A percentile compares a stretch with the other conserved stretches of the same genome.
Conservation (phyloP, 768 basidiomycete genomes). For the Imleria badia region DNA sequence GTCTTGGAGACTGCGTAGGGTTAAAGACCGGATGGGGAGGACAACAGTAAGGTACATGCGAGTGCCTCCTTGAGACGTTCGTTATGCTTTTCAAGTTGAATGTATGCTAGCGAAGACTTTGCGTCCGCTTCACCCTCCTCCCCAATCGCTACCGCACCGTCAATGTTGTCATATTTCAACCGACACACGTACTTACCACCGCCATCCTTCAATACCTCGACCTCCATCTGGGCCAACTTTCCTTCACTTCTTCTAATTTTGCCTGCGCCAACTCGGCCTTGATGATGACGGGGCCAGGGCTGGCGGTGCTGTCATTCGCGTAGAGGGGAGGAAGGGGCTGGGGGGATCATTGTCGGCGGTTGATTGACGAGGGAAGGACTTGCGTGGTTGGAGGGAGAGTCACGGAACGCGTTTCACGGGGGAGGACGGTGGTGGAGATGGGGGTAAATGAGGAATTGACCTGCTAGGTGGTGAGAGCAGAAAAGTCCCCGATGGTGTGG, state of each 20-base stretch:
- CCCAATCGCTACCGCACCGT: constrained; percentile 18
- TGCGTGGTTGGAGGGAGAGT: constrained; percentile 48
- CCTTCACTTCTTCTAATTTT: constrained; percentile 77
- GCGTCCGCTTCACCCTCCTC: constrained; percentile 35
- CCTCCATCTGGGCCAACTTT: constrained; percentile 76
- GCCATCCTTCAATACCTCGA: constrained; percentile 79
- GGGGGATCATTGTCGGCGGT: constrained; percentile 36
- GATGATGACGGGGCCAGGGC: constrained; percentile 4
- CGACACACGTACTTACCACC: constrained; percentile 25
- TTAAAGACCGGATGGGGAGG: background rate
- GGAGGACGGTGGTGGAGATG: constrained; percentile 42
- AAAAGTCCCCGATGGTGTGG: constrained; percentile 27
- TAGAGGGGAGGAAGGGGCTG: constrained; percentile 25
- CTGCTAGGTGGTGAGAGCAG: constrained; percentile 30
- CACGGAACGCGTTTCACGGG: constrained; percentile 58
- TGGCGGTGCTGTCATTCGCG: constrained; percentile 28
- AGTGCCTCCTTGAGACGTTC: constrained; percentile 94
- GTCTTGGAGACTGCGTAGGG: constrained; percentile 70
- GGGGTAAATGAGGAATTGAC: constrained; percentile 27
- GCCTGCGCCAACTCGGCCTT: constrained; percentile 75
- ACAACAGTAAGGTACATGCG: constrained; percentile 37
- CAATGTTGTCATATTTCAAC: background rate
- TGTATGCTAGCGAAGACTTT: constrained; percentile 64
- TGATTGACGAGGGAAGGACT: constrained; percentile 47
- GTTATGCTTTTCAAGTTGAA: constrained; percentile 96